Evolutionary conservation across 805 yeast genomes (phyloP).

Genomic region (Candida lessepsii): DNA sequence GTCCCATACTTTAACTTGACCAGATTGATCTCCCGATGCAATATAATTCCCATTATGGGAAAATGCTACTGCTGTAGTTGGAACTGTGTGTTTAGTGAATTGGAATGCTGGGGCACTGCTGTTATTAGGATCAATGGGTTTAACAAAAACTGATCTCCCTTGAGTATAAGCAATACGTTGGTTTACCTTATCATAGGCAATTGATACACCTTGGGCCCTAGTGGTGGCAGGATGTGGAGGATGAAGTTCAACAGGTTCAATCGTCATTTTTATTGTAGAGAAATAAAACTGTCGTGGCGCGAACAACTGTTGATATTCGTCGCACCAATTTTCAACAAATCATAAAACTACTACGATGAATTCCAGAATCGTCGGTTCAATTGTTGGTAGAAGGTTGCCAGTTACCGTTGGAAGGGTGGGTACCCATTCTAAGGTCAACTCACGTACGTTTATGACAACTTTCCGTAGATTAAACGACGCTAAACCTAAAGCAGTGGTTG

Average conservation of each 20-base stretch:
- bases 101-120: slow-evolving; percentile 51
- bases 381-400: neutral
- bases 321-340: slow-evolving; percentile 3
- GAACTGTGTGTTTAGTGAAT: slow-evolving; percentile 66
- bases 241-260: slow-evolving; percentile 31
- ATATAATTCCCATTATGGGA: slow-evolving; percentile 87
- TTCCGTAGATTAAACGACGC: neutral
- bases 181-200: slow-evolving; percentile 69
- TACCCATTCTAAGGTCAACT: neutral
- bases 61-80: slow-evolving; percentile 82
- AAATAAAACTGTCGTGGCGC: neutral
- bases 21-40: slow-evolving; percentile 91
- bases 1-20: slow-evolving; percentile 89
- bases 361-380: slow-evolving; percentile 1
- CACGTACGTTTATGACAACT: neutral
- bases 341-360: slow-evolving; percentile 1
- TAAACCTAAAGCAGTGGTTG: neutral
- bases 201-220: slow-evolving; percentile 65
- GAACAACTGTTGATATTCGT: neutral
- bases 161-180: slow-evolving; percentile 77
- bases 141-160: slow-evolving; percentile 75
- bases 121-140: slow-evolving; percentile 54
- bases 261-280: slow-evolving; percentile 1
- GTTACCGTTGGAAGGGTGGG: neutral
- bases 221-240: slow-evolving; percentile 82